Evolutionary conservation across 805 yeast genomes (phyloP), one percentile per base, ranked within the genome.

Genomic region (Yamadazyma laniorum): DNA sequence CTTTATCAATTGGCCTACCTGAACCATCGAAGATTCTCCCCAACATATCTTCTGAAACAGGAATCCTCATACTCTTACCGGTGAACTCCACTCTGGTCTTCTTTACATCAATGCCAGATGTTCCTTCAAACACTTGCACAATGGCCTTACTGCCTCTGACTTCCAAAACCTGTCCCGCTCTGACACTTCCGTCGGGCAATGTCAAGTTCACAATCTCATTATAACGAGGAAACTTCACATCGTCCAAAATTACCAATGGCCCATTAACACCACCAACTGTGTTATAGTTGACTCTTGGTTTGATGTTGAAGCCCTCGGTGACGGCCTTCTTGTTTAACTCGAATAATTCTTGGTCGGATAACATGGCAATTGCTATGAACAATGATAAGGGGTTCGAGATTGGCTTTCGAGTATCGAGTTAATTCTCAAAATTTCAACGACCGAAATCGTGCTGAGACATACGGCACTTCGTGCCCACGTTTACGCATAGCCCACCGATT

Each of bases 1-100:
- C 99, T 54, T 89, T 88, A 64, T 93, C 99, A 54, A 87, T 91
- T 43, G 99, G 95, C 70, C 95, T 82, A 69, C 98, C 99, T 25
- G 97, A 90, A 65, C 99, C 99, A 68, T 93, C 96, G 64, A 93
- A 93, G 49, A 93, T 86, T 75, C 99, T 85, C 49, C 99, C 99
- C 59, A 95, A 74, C 75, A 90, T 83, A 61, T 93, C 99, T 67
- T 93, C 99, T 40, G 95, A 84, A 17, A 93, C 99, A 16, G 98
- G 85, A 49, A 93, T 87, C 65, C 82, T 86, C 74, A 93, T 75
- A 65, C 80, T 86, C 63, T 91, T 82, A 45, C 99, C 99, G 28
- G 99, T 90, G 70, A 93, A 91, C 67, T 95, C 98, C 44, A 95
- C 96, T 43, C 89, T 78, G 35, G 99, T 93, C 72, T 90, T 93